Evolutionary conservation across 768 basidiomycete species (phyloP).

Genomic region (Bullera alba): DNA sequence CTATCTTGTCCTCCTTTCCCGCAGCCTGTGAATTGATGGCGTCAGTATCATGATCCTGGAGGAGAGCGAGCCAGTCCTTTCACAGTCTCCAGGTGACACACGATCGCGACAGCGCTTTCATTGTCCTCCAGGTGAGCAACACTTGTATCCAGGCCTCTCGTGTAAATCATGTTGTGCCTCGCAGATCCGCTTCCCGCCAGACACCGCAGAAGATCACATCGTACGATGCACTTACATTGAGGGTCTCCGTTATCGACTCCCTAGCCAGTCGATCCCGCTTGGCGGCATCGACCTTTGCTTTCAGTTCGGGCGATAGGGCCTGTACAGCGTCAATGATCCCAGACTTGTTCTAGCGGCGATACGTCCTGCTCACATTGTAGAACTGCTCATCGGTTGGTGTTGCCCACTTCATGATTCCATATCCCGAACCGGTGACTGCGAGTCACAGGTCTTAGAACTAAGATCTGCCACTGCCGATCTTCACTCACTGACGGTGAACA

Average conservation of each 20-base stretch:
- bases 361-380: conserved; percentile 30
- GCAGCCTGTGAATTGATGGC: conserved; percentile 23
- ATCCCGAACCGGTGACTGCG: conserved; percentile 29
- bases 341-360: neutral
- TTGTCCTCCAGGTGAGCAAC: too few species aligned
- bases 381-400: conserved; percentile 43
- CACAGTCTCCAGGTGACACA: too few species aligned
- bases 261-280: conserved; percentile 24
- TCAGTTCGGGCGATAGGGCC: conserved; percentile 42
- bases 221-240: too few species aligned
- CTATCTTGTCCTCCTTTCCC: conserved; percentile 23
- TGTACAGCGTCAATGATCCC: conserved; percentile 7
- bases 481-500: neutral
- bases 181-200: too few species aligned
- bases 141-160: too few species aligned
- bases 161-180: too few species aligned
- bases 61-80: too few species aligned
- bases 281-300: conserved; percentile 38
- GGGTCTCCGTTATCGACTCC: too few species aligned
- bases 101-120: too few species aligned
- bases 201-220: too few species aligned
- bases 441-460: neutral
- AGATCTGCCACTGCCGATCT: neutral
- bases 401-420: conserved; percentile 33
- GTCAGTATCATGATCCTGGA: neutral